These are phyloP conservation scores for Candida sanyaensis DNA, from an alignment of 1,139 yeast species.

Conservation along the genomic window DNA sequence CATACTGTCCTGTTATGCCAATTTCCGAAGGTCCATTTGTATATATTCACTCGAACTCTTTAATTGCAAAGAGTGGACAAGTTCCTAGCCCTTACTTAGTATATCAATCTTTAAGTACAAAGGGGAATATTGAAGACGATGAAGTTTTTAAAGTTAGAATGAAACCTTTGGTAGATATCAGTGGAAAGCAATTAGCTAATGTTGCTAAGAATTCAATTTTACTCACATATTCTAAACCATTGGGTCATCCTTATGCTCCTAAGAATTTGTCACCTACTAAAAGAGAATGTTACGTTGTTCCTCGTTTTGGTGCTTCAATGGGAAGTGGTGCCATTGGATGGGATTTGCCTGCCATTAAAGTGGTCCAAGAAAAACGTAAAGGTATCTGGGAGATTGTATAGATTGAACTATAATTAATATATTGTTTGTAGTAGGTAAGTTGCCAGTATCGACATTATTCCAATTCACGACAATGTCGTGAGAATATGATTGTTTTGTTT, in stretches of 20 bases:
- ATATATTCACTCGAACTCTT: conserved; percentile 79
- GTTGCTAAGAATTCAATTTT: conserved; percentile 74
- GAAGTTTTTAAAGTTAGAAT: conserved; percentile 57
- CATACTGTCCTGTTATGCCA: conserved; percentile 73
- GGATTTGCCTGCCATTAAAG: conserved; percentile 87
- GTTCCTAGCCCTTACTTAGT: conserved; percentile 77
- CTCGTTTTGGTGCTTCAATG: conserved; percentile 82
- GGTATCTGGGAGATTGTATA: conserved; percentile 61
- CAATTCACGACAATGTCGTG: neutral
- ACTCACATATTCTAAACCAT: conserved; percentile 83
- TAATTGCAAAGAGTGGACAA: conserved; percentile 54
- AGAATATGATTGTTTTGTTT: neutral
- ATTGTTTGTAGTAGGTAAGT: neutral
- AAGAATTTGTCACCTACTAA: conserved; percentile 61
- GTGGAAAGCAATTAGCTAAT: conserved; percentile 74
- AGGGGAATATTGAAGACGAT: conserved; percentile 36
- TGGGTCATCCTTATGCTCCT: conserved; percentile 89
- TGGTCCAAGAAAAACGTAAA: conserved; percentile 60
- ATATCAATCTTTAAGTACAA: conserved; percentile 60
- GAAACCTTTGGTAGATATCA: conserved; percentile 74
- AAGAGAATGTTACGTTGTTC: conserved; percentile 88
- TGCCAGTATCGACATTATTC: neutral
- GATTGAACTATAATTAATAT: neutral
- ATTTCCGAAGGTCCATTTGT: conserved; percentile 54
- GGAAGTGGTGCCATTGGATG: conserved; percentile 89